These are phyloP conservation scores for Cymbopogon flexuosus DNA, from an alignment of 202 grass and related monocot species.

Conservation along the genomic window DNA sequence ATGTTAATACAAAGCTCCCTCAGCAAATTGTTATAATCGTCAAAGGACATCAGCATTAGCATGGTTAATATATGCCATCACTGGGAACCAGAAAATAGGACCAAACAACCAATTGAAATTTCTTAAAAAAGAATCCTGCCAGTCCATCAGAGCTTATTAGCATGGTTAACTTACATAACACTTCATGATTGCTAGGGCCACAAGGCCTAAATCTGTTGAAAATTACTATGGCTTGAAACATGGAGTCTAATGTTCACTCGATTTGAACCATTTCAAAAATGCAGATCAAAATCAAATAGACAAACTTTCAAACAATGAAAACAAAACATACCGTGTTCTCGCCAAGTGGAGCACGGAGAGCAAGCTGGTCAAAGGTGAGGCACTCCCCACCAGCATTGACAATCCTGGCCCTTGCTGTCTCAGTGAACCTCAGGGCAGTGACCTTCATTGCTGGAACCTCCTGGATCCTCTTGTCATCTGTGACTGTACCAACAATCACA, in stretches of 20 bases:
- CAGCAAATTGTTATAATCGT: slow-evolving; percentile 46
- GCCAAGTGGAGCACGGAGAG: slow-evolving; percentile 67
- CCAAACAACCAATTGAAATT: background rate
- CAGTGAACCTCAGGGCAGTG: slow-evolving; percentile 77
- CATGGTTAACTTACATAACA: background rate
- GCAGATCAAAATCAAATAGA: too few species aligned
- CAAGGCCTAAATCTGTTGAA: background rate
- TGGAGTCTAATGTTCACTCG: background rate
- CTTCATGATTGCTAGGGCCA: background rate
- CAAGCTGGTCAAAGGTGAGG: slow-evolving; percentile 86
- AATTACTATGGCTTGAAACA: too few species aligned
- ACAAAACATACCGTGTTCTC: slow-evolving; percentile 56
- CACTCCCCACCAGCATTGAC: slow-evolving; percentile 81
- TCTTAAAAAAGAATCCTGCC: background rate
- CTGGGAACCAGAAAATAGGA: slow-evolving; percentile 33
- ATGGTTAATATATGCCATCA: slow-evolving; percentile 73
- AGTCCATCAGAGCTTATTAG: too few species aligned
- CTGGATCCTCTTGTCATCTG: slow-evolving; percentile 85
- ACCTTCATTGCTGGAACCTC: slow-evolving; percentile 81
- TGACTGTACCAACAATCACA: slow-evolving; percentile 79
- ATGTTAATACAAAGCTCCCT: slow-evolving; percentile 34
- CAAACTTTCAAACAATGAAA: background rate
- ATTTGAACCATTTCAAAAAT: background rate
- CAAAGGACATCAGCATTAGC: slow-evolving; percentile 68
- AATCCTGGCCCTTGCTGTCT: slow-evolving; percentile 80